Conservation (phyloP, 108 stramenopile genomes). For the Schizochytrium sp. region DNA sequence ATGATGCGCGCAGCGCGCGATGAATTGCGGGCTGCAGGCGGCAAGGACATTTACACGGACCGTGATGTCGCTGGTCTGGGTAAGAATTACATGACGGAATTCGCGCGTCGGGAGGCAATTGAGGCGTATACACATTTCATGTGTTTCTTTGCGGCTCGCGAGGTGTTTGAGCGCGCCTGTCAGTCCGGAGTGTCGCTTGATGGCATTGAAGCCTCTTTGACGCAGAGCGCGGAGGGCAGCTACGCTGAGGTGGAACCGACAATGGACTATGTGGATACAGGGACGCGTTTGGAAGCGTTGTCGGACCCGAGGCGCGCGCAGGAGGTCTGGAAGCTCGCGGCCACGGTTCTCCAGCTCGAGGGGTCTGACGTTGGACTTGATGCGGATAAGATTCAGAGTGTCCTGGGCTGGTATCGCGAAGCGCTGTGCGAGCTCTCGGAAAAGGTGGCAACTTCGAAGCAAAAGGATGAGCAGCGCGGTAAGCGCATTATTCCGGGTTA, state of each 20-base stretch:
- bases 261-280: neutral
- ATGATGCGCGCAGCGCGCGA: constrained; percentile 51
- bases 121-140: constrained; percentile 63
- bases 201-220: neutral
- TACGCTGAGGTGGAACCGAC: neutral
- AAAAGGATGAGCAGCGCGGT: constrained; percentile 68
- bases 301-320: constrained; percentile 33
- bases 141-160: constrained; percentile 62
- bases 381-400: neutral
- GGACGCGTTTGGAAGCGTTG: neutral
- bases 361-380: neutral
- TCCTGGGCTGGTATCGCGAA: constrained; percentile 36
- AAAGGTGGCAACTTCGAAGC: constrained; percentile 56
- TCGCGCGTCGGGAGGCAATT: constrained; percentile 55
- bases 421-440: constrained; percentile 48
- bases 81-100: constrained; percentile 49
- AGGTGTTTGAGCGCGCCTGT: constrained; percentile 38
- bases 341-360: neutral
- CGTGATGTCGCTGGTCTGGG: constrained; percentile 54
- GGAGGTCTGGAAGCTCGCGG: neutral
- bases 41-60: constrained; percentile 23
- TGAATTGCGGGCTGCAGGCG: constrained; percentile 30
- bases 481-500: constrained; percentile 65
- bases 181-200: neutral
- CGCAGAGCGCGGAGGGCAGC: neutral